phyloP scores from a whole-genome alignment of 306 rosid species.

The Glycine tomentella region DNA sequence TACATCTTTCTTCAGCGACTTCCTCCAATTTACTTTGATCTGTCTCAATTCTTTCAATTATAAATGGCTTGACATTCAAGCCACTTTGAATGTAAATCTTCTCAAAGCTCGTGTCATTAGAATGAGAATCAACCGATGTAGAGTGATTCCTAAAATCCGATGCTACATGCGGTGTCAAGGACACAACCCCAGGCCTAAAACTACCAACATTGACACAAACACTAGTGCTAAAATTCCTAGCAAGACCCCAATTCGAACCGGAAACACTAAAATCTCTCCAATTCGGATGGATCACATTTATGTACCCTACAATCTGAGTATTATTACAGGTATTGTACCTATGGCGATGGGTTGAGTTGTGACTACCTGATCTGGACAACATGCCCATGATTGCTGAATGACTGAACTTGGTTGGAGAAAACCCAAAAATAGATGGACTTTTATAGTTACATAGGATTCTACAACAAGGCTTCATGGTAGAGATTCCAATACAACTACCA shows the following conservation, averaged over 20 bases:
- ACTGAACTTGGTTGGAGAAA: constrained; percentile 51
- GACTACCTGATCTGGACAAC: constrained; percentile 46
- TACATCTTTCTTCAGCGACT: constrained; percentile 46
- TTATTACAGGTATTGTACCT: constrained; percentile 45
- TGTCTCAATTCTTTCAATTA: constrained; percentile 54
- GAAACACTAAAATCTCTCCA: constrained; percentile 64
- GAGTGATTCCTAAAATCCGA: constrained; percentile 77
- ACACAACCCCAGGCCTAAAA: constrained; percentile 57
- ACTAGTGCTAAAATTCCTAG: constrained; percentile 53
- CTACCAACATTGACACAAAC: constrained; percentile 50
- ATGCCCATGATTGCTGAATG: constrained; percentile 37
- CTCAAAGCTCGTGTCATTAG: constrained; percentile 70
- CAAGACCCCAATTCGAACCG: constrained; percentile 57
- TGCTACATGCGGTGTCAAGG: constrained; percentile 62
- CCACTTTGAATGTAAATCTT: constrained; percentile 76
- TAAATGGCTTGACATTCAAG: constrained; percentile 71
- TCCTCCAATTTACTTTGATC: constrained; percentile 58
- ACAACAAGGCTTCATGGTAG: constrained; percentile 75
- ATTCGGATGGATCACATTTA: constrained; percentile 53
- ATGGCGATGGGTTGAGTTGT: constrained; percentile 34
- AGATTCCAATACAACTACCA: constrained; percentile 72
- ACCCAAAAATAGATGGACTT: constrained; percentile 61
- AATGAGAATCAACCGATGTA: constrained; percentile 72
- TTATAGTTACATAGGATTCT: constrained; percentile 60
- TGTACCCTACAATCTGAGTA: constrained; percentile 53